phyloP scores from a whole-genome alignment of 2,329 filamentous ascomycete species.

The Paracamarosporium sp. region DNA sequence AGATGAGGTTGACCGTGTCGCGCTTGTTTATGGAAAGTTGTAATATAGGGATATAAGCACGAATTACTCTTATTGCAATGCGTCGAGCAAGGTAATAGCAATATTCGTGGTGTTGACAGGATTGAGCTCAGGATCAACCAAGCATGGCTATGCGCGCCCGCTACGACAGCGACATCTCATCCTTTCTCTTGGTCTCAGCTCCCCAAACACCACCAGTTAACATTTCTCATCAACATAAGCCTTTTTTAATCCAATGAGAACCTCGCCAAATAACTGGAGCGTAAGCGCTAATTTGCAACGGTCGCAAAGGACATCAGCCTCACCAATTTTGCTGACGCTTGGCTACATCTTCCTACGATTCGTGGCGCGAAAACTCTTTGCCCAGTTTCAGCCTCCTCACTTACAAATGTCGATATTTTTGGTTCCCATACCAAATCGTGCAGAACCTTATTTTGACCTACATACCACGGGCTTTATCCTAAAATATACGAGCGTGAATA shows the following conservation, averaged over 20 bases:
- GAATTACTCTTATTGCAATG: too few relatives aligned
- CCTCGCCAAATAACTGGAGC: too few relatives aligned
- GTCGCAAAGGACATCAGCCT: neutral
- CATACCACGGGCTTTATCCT: neutral
- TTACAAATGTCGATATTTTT: constrained; percentile 4
- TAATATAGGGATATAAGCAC: too few relatives aligned
- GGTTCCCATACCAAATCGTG: neutral
- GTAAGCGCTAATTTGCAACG: neutral
- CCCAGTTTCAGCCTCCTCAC: neutral
- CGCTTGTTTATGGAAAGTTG: constrained; percentile 37
- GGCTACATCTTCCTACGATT: neutral
- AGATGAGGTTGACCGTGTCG: constrained; percentile 64
- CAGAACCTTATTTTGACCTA: neutral
- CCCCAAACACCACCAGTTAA: too few relatives aligned
- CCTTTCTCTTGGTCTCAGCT: too few relatives aligned
- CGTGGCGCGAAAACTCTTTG: neutral
- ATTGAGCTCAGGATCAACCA: too few relatives aligned
- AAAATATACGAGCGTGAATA: neutral
- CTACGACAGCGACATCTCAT: too few relatives aligned
- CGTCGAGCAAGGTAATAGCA: too few relatives aligned
- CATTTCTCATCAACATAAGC: too few relatives aligned
- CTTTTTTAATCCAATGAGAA: too few relatives aligned
- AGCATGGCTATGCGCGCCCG: too few relatives aligned
- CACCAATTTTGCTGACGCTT: constrained; percentile 1
- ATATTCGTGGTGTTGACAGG: too few relatives aligned